Evolutionary conservation across 768 basidiomycete genomes (phyloP).

Genomic region (Mrakia frigida): DNA sequence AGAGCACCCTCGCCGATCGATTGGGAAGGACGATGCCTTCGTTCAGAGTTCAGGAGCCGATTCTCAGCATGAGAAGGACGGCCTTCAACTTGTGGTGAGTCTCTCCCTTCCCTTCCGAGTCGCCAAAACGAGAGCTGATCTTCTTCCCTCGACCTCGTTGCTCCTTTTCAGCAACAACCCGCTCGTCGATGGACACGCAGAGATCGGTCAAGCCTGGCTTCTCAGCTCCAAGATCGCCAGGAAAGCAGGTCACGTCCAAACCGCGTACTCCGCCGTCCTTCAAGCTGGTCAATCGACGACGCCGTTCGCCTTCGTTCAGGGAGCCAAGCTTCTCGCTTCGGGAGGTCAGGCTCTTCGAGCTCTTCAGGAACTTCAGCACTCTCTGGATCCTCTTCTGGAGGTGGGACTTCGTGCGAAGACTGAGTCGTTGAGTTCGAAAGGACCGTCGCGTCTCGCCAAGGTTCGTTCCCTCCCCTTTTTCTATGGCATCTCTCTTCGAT

Average conservation of each 20-base stretch:
- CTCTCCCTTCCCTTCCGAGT: background rate
- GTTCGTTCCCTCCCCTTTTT: slow-evolving; percentile 44
- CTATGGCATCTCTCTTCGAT: background rate
- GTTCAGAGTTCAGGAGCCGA: slow-evolving; percentile 79
- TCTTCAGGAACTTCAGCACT: slow-evolving; percentile 77
- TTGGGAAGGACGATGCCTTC: slow-evolving; percentile 75
- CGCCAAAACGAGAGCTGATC: slow-evolving; percentile 2
- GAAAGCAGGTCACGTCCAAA: slow-evolving; percentile 92
- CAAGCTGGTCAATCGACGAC: slow-evolving; percentile 73
- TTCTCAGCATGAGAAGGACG: slow-evolving; percentile 81
- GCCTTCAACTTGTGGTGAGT: slow-evolving; percentile 69
- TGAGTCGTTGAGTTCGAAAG: background rate
- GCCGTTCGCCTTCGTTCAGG: slow-evolving; percentile 78
- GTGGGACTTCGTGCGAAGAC: background rate
- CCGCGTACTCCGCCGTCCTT: slow-evolving; percentile 89
- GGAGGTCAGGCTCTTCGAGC: slow-evolving; percentile 77
- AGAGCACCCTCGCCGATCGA: slow-evolving; percentile 56
- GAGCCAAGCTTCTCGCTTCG: slow-evolving; percentile 74
- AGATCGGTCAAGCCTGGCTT: slow-evolving; percentile 83
- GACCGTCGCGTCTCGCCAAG: slow-evolving; percentile 52
- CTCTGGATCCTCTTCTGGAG: slow-evolving; percentile 39
- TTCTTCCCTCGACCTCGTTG: background rate
- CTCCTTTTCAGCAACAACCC: slow-evolving; percentile 16
- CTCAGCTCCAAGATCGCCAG: slow-evolving; percentile 91
- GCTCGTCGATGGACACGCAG: slow-evolving; percentile 42